Evolutionary conservation across 768 basidiomycete genomes (phyloP).

Genomic region (Kwoniella pini): DNA sequence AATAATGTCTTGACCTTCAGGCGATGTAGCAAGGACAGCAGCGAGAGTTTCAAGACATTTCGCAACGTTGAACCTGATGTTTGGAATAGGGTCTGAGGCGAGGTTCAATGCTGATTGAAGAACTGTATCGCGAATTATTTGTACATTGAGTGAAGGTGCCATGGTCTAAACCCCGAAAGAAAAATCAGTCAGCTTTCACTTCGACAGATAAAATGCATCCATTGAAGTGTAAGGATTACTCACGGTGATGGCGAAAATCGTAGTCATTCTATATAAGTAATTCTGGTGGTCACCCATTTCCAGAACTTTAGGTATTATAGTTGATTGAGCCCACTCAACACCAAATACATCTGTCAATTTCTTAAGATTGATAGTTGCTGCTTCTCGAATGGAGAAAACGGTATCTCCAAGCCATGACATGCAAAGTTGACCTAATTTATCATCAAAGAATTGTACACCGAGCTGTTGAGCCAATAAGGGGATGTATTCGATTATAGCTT

Average conservation of each 20-base stretch:
- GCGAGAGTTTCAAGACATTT: slow-evolving; percentile 91
- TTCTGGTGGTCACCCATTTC: slow-evolving; percentile 96
- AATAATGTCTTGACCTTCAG: slow-evolving; percentile 74
- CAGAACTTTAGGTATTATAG: slow-evolving; percentile 95
- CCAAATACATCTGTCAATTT: slow-evolving; percentile 98
- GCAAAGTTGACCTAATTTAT: slow-evolving; percentile 92
- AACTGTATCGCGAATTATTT: slow-evolving; percentile 74
- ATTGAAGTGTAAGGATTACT: too few relatives aligned
- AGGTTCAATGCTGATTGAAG: slow-evolving; percentile 79
- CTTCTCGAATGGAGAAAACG: slow-evolving; percentile 96
- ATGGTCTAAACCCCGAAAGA: slow-evolving; percentile 68
- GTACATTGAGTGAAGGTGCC: slow-evolving; percentile 78
- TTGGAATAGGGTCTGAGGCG: slow-evolving; percentile 88
- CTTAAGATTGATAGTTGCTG: slow-evolving; percentile 95
- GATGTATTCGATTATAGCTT: slow-evolving; percentile 98
- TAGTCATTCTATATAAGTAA: slow-evolving; percentile 97
- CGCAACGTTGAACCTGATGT: slow-evolving; percentile 98
- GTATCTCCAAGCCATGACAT: slow-evolving; percentile 99
- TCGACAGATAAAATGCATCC: too few relatives aligned
- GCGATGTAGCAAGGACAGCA: slow-evolving; percentile 61
- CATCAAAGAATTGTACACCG: slow-evolving; percentile 95
- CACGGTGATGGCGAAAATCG: slow-evolving; percentile 96
- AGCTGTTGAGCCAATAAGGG: slow-evolving; percentile 98
- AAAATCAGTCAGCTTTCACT: too few relatives aligned
- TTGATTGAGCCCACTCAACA: slow-evolving; percentile 90